These are phyloP conservation scores for Yamadazyma sp. DNA, from an alignment of 1,139 yeast species.

Conservation along the genomic window DNA sequence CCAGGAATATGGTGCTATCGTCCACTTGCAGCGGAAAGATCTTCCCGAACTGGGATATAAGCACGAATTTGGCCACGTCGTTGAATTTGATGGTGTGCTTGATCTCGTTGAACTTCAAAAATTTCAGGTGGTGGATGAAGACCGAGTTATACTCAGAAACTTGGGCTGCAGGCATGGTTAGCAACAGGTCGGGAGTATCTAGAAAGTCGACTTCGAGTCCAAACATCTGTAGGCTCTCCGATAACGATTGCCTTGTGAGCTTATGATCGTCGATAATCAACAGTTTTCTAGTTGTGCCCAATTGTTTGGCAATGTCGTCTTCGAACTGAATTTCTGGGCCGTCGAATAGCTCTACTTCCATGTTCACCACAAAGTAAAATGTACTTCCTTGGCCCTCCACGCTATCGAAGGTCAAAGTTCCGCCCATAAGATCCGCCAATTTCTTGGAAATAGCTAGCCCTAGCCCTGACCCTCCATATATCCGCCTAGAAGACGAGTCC, in stretches of 20 bases:
- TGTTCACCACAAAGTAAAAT: conserved; percentile 40
- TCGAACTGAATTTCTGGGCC: conserved; percentile 14
- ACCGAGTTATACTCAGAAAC: neutral
- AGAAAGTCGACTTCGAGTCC: conserved; percentile 31
- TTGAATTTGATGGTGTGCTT: neutral
- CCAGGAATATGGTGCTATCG: conserved; percentile 20
- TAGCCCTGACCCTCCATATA: conserved; percentile 60
- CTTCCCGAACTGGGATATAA: conserved; percentile 32
- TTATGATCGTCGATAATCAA: conserved; percentile 36
- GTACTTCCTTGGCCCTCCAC: conserved; percentile 53
- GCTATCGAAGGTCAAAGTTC: conserved; percentile 52
- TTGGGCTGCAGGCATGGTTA: neutral
- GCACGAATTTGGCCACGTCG: conserved; percentile 12
- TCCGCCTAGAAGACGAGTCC: conserved; percentile 58
- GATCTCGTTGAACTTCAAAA: conserved; percentile 1
- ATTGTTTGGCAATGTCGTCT: conserved; percentile 8
- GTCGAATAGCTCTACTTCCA: conserved; percentile 26
- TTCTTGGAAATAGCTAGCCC: conserved; percentile 62
- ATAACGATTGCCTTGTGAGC: conserved; percentile 33
- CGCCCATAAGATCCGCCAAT: conserved; percentile 60
- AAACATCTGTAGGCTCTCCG: conserved; percentile 26
- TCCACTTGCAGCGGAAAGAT: conserved; percentile 25
- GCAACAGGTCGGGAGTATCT: conserved; percentile 3
- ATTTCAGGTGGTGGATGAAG: conserved; percentile 1
- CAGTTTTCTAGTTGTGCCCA: conserved; percentile 19